phyloP scores from a whole-genome alignment of 805 yeast genomes.

The Wickerhamiella dianesei region DNA sequence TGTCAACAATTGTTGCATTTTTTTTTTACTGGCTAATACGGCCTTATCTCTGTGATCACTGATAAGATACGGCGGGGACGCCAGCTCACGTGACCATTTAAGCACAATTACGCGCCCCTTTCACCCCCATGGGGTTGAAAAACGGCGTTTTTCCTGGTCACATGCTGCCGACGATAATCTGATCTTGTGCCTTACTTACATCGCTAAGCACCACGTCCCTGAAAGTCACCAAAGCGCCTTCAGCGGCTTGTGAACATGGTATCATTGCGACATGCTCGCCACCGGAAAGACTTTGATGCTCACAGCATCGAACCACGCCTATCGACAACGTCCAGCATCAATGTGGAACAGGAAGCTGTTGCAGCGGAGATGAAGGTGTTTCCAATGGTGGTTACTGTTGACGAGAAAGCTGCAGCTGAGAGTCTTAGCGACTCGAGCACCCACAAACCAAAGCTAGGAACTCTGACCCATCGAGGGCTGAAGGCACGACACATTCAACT shows the following conservation, averaged over 20 bases:
- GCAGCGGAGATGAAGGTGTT: neutral
- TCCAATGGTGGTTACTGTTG: neutral
- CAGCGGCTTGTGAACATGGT: neutral
- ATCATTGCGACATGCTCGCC: neutral
- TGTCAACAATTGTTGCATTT: too few relatives aligned
- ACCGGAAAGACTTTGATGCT: neutral
- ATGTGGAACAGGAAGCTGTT: neutral
- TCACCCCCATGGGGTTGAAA: too few relatives aligned
- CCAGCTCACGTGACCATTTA: too few relatives aligned
- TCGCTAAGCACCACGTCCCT: neutral
- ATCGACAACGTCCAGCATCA: neutral
- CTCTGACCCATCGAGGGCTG: conserved; percentile 36
- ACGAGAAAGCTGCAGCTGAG: neutral
- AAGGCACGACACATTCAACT: conserved; percentile 43
- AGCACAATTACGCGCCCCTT: too few relatives aligned
- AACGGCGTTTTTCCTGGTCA: too few relatives aligned
- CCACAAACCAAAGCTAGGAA: conserved; percentile 4
- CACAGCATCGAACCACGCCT: neutral
- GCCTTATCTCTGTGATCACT: too few relatives aligned
- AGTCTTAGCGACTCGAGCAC: conserved; percentile 3
- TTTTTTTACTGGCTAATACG: too few relatives aligned
- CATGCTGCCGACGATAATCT: too few relatives aligned
- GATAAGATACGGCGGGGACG: too few relatives aligned
- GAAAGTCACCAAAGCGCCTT: too few relatives aligned
- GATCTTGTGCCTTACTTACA: neutral